phyloP scores from a whole-genome alignment of 2,329 filamentous ascomycete species.

The Truncatella angustata region DNA sequence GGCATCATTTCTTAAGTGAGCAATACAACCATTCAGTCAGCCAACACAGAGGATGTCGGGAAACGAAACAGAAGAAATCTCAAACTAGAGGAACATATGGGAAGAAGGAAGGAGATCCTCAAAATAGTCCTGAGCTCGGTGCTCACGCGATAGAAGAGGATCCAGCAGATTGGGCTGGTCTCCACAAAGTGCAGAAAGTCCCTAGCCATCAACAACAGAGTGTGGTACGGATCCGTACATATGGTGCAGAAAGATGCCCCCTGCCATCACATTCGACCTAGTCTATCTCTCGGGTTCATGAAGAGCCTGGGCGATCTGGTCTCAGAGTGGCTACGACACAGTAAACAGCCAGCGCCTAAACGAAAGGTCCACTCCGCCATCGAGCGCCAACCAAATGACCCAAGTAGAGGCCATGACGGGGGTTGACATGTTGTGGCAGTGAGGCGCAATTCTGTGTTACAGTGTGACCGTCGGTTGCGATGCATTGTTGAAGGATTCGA shows the following conservation, averaged over 20 bases:
- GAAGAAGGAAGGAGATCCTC: slow-evolving; percentile 1
- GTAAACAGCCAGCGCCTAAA: neutral
- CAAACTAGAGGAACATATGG: neutral
- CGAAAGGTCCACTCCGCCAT: neutral
- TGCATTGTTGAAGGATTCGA: slow-evolving; percentile 2
- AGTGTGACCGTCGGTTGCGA: neutral
- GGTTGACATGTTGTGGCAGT: neutral
- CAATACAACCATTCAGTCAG: no score
- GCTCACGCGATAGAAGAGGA: neutral
- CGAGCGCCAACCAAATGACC: neutral
- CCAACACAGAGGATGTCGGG: slow-evolving; percentile 5
- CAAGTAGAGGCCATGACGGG: neutral
- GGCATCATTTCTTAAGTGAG: neutral
- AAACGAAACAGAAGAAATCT: neutral
- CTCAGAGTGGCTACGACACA: neutral
- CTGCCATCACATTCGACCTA: neutral
- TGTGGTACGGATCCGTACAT: no score
- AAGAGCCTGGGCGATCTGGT: neutral
- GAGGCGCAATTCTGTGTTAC: neutral
- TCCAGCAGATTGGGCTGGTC: neutral
- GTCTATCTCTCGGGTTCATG: neutral
- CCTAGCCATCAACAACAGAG: no score
- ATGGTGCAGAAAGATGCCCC: neutral
- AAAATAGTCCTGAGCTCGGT: neutral
- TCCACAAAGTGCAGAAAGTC: neutral